Base-by-base conservation (phyloP, 2,329 filamentous ascomycete genomes). In the Sporothrix mexicana region DNA sequence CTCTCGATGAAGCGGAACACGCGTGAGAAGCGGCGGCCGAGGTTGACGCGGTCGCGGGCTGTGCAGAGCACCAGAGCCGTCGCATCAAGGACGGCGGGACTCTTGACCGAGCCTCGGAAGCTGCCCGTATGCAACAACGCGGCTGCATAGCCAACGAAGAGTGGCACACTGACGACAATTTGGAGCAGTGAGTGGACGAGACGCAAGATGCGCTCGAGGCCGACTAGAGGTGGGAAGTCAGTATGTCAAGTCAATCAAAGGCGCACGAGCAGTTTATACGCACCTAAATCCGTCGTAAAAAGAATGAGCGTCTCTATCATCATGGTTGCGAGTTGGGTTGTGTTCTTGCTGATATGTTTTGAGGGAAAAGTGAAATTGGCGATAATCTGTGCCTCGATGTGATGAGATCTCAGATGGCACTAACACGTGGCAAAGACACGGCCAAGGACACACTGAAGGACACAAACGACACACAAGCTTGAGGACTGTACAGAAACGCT, bases 1-100 rank as follows among this genome's bases (percentile, higher is more conserved):
- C 84, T 85, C 62, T 89, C 88, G 70, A 92, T 80, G 78, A 91
- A 93, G 77, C 90, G 89, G 79, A 93, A 91, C 73, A 92, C 82
- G 13, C 92, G 88, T 78, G 93, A 86, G 80, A 88, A 90, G 25
- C 91, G 87, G 51, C 92, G 85, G 20, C 82, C 81, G 59, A 88
- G 77, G 74, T 83, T 85, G 71, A 89, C 77, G 53, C 82, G 83
- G 61, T 77, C 74, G 73, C 82, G 81, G 20, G 88, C 76, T 13
- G 72, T 75, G 20, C 55, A 36, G 0, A 77, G 62, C 47, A 67
- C 43, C 5, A n/a, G 2, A 10, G 81, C 61, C 7, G 79, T 74
- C 10, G 79, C 71, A 55, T 75, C 79, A 74, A 74, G 76, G 69
- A 61, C 75, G 30, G 41, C 10, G 36, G 17, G 36, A 20, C 45